Percentiles rank a stretch among this genome's conserved stretches.
Conservation (phyloP, 768 basidiomycete species). For the Naganishia vishniacii region DNA sequence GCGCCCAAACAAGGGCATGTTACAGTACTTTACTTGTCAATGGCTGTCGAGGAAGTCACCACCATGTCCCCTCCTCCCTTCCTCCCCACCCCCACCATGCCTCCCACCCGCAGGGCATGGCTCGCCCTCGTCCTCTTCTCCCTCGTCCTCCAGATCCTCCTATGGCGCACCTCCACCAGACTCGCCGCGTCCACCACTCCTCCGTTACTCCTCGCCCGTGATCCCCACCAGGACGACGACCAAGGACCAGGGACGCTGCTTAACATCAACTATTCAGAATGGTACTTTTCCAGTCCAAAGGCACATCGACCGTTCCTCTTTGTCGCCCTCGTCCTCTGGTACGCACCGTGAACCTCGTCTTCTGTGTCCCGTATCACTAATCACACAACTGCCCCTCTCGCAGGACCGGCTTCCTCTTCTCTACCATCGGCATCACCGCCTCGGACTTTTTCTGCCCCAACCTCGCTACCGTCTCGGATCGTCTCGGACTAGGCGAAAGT, state of each 20-base stretch:
- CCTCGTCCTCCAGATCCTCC: conserved; percentile 10
- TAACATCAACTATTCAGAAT: conserved; percentile 6
- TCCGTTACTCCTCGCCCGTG: not conserved
- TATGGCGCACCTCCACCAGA: conserved; percentile 4
- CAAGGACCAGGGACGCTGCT: conserved; percentile 14
- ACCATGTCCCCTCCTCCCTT: too few species aligned
- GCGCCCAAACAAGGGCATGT: conserved; percentile 3
- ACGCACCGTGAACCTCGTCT: not conserved
- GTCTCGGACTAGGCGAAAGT: conserved; percentile 82
- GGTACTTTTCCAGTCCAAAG: conserved; percentile 15
- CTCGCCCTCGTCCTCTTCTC: conserved; percentile 10
- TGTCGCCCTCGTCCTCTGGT: conserved; percentile 11
- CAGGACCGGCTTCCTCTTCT: conserved; percentile 68
- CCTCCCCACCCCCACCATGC: not conserved
- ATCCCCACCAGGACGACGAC: not conserved
- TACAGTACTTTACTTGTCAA: too few species aligned
- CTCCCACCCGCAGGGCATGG: not conserved
- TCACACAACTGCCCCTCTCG: not conserved
- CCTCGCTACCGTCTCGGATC: conserved; percentile 76
- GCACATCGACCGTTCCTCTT: conserved; percentile 7
- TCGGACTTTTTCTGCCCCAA: conserved; percentile 98
- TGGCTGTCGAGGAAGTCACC: too few species aligned
- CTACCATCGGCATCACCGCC: conserved; percentile 87
- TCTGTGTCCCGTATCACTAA: not conserved
- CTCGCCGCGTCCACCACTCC: not conserved